Conservation (phyloP, 208 protist genomes). For the Leishmania braziliensis region DNA sequence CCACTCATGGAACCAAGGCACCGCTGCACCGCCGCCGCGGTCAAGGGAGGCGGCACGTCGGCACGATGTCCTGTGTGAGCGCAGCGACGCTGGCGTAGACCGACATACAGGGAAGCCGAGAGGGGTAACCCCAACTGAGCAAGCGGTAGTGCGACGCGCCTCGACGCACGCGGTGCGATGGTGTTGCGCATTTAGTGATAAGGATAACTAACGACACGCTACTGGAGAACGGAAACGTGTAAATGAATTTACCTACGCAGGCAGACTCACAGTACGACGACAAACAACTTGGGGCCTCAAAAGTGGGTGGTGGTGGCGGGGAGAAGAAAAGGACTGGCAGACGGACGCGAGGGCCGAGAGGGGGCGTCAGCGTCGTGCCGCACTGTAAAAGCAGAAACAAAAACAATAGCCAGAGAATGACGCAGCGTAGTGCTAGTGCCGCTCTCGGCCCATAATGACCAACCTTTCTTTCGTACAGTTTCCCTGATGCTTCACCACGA, state of each 20-base stretch:
- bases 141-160: background rate
- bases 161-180: background rate
- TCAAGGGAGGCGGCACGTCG: conserved; percentile 21
- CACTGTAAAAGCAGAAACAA: background rate
- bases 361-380: background rate
- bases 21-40: conserved; percentile 4
- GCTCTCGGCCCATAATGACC: conserved; percentile 1
- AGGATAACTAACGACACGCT: background rate
- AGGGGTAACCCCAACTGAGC: background rate
- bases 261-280: background rate
- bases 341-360: background rate
- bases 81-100: background rate
- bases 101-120: background rate
- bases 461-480: background rate
- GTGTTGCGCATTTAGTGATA: background rate
- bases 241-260: background rate
- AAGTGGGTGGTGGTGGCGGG: background rate
- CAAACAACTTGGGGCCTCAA: background rate
- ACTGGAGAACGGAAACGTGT: background rate
- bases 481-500: background rate
- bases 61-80: conserved; percentile 1
- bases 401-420: background rate
- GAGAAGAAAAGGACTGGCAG: background rate
- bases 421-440: background rate
- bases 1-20: background rate